Conservation (phyloP, 768 basidiomycete species). For the Astraeus odoratus region DNA sequence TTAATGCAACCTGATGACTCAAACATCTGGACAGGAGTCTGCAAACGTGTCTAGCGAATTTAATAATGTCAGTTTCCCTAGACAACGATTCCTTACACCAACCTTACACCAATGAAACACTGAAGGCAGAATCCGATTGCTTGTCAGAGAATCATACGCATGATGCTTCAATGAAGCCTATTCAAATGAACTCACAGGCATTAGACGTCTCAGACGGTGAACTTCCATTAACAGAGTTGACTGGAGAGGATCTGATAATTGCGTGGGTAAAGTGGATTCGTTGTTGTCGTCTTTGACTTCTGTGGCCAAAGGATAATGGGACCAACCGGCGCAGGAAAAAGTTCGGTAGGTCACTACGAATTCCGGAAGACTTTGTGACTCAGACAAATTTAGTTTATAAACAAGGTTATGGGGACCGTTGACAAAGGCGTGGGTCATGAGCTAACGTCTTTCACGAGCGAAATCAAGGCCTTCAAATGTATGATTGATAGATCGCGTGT, state of each 20-base stretch:
- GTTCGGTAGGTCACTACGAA: conserved; percentile 7
- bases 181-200: too few species aligned
- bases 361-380: background rate
- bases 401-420: conserved; percentile 1
- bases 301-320: conserved; percentile 15
- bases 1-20: too few species aligned
- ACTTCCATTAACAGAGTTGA: too few species aligned
- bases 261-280: conserved; percentile 6
- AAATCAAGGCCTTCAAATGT: conserved; percentile 3
- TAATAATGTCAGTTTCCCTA: too few species aligned
- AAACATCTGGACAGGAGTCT: too few species aligned
- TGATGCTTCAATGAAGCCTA: too few species aligned
- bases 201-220: too few species aligned
- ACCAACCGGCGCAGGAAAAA: conserved; percentile 19
- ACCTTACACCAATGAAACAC: too few species aligned
- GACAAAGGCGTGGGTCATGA: conserved; percentile 5
- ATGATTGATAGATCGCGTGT: conserved; percentile 21
- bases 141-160: too few species aligned
- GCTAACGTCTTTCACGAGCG: conserved; percentile 8
- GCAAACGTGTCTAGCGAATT: too few species aligned
- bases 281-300: background rate
- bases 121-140: too few species aligned
- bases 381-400: conserved; percentile 6
- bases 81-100: too few species aligned
- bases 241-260: conserved; percentile 6